A percentile compares a stretch with the other conserved stretches of the same genome.
Evolutionary conservation across 1,284 basidiomycete species (phyloP).

Genomic region (Afroboletus lepidellus): DNA sequence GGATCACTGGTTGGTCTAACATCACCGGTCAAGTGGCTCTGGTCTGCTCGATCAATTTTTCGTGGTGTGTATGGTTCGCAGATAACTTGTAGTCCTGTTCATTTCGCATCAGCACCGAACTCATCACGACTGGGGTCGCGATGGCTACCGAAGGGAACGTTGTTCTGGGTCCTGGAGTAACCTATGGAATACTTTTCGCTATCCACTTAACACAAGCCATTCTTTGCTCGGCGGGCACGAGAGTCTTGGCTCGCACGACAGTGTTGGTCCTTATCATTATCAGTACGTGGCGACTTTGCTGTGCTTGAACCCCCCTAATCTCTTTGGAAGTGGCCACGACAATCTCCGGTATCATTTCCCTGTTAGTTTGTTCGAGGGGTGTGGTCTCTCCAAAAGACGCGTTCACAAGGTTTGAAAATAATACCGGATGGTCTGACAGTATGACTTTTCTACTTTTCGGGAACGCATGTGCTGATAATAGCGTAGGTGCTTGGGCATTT

Average conservation of each 20-base stretch:
- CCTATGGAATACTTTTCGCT: conserved; percentile 60
- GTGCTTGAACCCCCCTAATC: not conserved
- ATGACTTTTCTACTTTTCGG: conserved; percentile 22
- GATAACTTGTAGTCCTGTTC: not conserved
- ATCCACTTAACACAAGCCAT: conserved; percentile 60
- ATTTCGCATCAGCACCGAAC: conserved; percentile 46
- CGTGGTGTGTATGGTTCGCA: conserved; percentile 39
- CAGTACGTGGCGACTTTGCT: conserved; percentile 35
- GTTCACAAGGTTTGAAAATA: conserved; percentile 66
- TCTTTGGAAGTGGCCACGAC: conserved; percentile 48
- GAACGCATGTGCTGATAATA: not conserved
- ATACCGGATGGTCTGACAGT: conserved; percentile 63
- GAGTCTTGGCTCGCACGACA: conserved; percentile 60
- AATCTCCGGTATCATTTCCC: conserved; percentile 51
- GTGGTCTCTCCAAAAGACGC: conserved; percentile 59
- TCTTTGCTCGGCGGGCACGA: conserved; percentile 65
- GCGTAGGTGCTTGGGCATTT: conserved; percentile 39
- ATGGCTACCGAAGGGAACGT: conserved; percentile 52
- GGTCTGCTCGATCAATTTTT: conserved; percentile 69
- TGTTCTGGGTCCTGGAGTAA: conserved; percentile 50
- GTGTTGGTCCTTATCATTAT: conserved; percentile 60
- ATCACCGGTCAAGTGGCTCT: conserved; percentile 54
- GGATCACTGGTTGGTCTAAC: conserved; percentile 56
- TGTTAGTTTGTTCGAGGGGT: conserved; percentile 51
- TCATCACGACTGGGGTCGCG: conserved; percentile 67